Conservation (phyloP, 148 eudicot species). For the Limonium bicolor region DNA sequence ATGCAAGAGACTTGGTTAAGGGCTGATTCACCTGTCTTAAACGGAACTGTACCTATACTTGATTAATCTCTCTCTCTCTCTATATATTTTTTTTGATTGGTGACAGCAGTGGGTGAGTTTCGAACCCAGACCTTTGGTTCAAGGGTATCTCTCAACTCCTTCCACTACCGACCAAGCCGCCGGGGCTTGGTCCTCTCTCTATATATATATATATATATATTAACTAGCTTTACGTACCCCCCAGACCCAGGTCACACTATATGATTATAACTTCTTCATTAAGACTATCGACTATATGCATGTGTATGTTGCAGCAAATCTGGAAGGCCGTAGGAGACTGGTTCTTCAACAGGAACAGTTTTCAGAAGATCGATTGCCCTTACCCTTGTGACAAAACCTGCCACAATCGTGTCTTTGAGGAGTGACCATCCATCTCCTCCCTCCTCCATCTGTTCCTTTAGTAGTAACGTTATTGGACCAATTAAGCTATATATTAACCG, state of each 20-base stretch:
- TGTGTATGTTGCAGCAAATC: slow-evolving; percentile 41
- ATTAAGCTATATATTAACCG: too few species aligned
- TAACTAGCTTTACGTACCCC: neutral
- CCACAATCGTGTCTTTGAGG: slow-evolving; percentile 45
- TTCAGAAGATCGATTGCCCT: slow-evolving; percentile 84
- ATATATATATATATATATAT: neutral
- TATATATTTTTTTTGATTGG: too few species aligned
- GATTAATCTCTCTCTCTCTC: too few species aligned
- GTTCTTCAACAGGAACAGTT: slow-evolving; percentile 51
- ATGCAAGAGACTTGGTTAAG: slow-evolving; percentile 77
- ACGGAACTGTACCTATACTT: slow-evolving; percentile 30
- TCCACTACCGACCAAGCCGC: too few species aligned
- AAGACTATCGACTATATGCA: neutral
- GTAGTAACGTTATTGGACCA: too few species aligned
- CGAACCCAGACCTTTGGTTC: too few species aligned
- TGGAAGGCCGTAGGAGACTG: slow-evolving; percentile 88
- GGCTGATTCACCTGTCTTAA: slow-evolving; percentile 45
- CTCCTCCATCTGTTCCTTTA: too few species aligned
- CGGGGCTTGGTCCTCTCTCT: too few species aligned
- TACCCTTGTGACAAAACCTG: slow-evolving; percentile 92
- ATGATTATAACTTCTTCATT: neutral
- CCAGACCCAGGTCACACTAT: neutral
- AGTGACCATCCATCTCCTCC: neutral
- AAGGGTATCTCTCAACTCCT: too few species aligned
- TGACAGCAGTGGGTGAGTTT: too few species aligned